Percentiles rank a stretch among this genome's conserved stretches.
phyloP scores from a whole-genome alignment of 306 rosid genomes.

The Trifolium pratense region DNA sequence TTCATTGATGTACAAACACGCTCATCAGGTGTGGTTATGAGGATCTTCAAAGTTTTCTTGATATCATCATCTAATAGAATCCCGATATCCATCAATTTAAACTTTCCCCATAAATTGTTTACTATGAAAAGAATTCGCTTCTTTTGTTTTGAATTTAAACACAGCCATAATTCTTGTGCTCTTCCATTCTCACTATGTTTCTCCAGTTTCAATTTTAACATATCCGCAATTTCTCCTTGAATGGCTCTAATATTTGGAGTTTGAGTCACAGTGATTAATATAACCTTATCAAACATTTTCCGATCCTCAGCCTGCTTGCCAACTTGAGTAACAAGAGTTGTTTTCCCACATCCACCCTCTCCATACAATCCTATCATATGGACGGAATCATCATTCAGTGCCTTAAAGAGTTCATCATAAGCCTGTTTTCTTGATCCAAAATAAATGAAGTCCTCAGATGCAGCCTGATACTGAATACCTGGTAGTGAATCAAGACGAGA shows the following conservation, averaged over 20 bases:
- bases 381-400: not conserved
- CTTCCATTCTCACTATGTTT: no score
- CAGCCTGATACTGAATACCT: not conserved
- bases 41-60: not conserved
- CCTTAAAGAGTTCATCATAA: not conserved
- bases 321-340: conserved; percentile 12
- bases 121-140: not conserved
- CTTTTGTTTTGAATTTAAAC: not conserved
- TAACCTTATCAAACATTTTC: conserved; percentile 8
- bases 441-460: no score
- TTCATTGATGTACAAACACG: not conserved
- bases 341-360: not conserved
- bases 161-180: not conserved
- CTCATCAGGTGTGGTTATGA: not conserved
- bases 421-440: not conserved
- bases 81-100: not conserved
- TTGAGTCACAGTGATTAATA: conserved; percentile 6
- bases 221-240: conserved; percentile 9
- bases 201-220: not conserved
- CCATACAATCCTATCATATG: not conserved
- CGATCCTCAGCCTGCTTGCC: not conserved
- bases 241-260: not conserved
- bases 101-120: not conserved
- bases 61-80: not conserved
- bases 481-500: not conserved